A percentile compares a stretch with the other conserved stretches of the same genome.
Evolutionary conservation across 75 land plant genomes (phyloP).

Genomic region (Selaginella tamariscina): DNA sequence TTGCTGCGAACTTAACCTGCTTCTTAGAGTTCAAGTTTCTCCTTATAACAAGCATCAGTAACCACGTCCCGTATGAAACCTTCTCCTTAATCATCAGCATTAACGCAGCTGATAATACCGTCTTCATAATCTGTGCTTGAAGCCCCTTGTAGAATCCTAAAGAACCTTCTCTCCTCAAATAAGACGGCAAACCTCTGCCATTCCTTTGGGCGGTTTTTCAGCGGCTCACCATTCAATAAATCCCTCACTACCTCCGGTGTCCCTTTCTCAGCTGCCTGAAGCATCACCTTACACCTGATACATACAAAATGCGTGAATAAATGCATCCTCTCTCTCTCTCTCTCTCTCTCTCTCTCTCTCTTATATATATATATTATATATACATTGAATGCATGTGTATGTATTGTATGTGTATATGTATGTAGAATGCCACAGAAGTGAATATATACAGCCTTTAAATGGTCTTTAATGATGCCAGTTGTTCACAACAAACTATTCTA

Average conservation of each 20-base stretch:
- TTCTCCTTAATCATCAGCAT: conserved; percentile 95
- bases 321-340: no score
- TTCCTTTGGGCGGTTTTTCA: conserved; percentile 22
- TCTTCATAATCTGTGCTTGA: conserved; percentile 79
- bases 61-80: conserved; percentile 60
- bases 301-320: no score
- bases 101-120: conserved; percentile 75
- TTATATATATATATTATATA: no score
- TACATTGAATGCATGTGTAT: no score
- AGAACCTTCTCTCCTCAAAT: conserved; percentile 67
- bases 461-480: no score
- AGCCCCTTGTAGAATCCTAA: conserved; percentile 80
- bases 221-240: conserved; percentile 22
- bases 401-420: no score
- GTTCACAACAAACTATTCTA: no score
- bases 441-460: no score
- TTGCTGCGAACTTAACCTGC: no score
- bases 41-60: conserved; percentile 54
- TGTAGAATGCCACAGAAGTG: no score
- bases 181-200: conserved; percentile 32
- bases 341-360: no score
- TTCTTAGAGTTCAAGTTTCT: no score
- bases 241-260: conserved; percentile 15
- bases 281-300: conserved; percentile 82
- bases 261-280: conserved; percentile 66